phyloP scores from a whole-genome alignment of 73 alveolate genomes.

The Breviolum minutum region DNA sequence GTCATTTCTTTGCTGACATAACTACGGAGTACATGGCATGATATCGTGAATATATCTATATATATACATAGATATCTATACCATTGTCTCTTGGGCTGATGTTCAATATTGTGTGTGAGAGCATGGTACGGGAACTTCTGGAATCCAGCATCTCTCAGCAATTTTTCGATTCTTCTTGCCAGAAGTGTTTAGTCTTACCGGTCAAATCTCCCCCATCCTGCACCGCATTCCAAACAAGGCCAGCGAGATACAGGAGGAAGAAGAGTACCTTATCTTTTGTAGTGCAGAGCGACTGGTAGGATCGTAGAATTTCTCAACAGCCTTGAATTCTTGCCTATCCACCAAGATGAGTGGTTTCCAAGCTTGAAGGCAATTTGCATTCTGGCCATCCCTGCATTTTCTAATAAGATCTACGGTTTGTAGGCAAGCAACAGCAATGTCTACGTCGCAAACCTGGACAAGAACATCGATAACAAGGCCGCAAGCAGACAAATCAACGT shows the following conservation, averaged over 20 bases:
- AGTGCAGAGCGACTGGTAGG: neutral
- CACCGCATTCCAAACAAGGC: constrained; percentile 7
- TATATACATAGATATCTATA: too few relatives aligned
- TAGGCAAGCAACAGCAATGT: constrained; percentile 90
- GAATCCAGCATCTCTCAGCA: too few relatives aligned
- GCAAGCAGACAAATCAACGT: too few relatives aligned
- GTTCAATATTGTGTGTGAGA: too few relatives aligned
- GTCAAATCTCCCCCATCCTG: neutral
- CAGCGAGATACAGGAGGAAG: constrained; percentile 76
- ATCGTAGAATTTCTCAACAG: neutral
- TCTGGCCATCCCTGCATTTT: neutral
- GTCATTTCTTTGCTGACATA: too few relatives aligned
- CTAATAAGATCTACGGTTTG: neutral
- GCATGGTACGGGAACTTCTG: too few relatives aligned
- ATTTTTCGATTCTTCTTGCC: neutral
- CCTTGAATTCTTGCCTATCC: too few relatives aligned
- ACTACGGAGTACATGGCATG: too few relatives aligned
- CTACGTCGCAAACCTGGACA: constrained; percentile 84
- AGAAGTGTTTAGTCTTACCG: neutral
- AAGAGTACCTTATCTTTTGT: neutral
- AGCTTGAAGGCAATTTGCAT: neutral
- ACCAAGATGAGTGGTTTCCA: too few relatives aligned
- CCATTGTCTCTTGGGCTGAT: too few relatives aligned
- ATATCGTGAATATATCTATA: neutral
- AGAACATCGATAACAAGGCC: constrained; percentile 91